phyloP scores from a whole-genome alignment of 805 yeast genomes.

The Yarrowia yakushimensis region DNA sequence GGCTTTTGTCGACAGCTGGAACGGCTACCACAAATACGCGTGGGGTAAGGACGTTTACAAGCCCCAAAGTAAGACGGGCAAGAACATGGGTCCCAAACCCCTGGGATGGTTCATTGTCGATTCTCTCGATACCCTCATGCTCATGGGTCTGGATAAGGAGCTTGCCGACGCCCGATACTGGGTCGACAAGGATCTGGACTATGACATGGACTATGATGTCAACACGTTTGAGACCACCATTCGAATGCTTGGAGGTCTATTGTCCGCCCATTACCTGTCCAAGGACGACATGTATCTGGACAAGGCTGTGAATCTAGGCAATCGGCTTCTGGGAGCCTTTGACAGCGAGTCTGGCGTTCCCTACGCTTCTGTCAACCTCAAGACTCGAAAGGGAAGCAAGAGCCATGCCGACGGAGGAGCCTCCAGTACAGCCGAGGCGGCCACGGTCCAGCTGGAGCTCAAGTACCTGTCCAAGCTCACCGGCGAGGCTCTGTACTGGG shows the following conservation, averaged over 20 bases:
- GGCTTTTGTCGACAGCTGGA: slow-evolving; percentile 77
- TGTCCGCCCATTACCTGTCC: slow-evolving; percentile 74
- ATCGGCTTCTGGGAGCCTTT: slow-evolving; percentile 66
- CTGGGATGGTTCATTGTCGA: slow-evolving; percentile 94
- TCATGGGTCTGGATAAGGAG: slow-evolving; percentile 68
- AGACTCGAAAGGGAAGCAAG: slow-evolving; percentile 55
- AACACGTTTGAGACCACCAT: slow-evolving; percentile 93
- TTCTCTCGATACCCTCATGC: slow-evolving; percentile 72
- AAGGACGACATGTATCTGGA: slow-evolving; percentile 68
- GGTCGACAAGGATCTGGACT: slow-evolving; percentile 67
- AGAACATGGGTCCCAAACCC: slow-evolving; percentile 76
- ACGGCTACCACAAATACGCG: slow-evolving; percentile 65
- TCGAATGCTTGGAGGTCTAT: slow-evolving; percentile 88
- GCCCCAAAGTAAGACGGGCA: slow-evolving; percentile 60
- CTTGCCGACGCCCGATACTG: slow-evolving; percentile 63
- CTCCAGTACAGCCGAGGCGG: slow-evolving; percentile 83
- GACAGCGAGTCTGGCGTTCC: slow-evolving; percentile 68
- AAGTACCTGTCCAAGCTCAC: slow-evolving; percentile 77
- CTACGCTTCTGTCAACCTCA: slow-evolving; percentile 70
- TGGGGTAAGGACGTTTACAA: slow-evolving; percentile 81
- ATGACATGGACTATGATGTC: slow-evolving; percentile 68
- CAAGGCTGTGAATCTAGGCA: slow-evolving; percentile 77
- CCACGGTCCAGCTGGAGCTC: slow-evolving; percentile 83
- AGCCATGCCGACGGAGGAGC: slow-evolving; percentile 72
- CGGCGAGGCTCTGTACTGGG: slow-evolving; percentile 77